Conservation (phyloP, 208 protist species). For the Herpetomonas tarakana region DNA sequence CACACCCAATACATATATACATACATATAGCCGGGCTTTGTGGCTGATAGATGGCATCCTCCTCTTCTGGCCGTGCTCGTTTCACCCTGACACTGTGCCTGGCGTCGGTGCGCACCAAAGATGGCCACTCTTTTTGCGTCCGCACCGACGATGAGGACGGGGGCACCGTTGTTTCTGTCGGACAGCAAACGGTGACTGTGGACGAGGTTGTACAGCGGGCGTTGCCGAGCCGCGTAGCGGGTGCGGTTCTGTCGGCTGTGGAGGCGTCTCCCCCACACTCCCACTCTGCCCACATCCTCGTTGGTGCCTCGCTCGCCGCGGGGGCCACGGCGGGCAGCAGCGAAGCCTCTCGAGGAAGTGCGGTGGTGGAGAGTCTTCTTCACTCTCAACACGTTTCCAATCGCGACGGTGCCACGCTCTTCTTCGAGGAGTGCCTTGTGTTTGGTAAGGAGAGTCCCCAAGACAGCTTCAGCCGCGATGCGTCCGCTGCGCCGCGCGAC, state of each 20-base stretch:
- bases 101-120: constrained; percentile 20
- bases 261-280: constrained; percentile 25
- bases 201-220: constrained; percentile 39
- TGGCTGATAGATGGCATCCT: no score
- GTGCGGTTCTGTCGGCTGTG: constrained; percentile 26
- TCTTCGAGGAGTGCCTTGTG: constrained; percentile 50
- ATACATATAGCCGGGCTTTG: no score
- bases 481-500: constrained; percentile 14
- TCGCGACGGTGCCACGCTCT: constrained; percentile 8
- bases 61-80: no score
- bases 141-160: constrained; percentile 1
- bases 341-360: not conserved
- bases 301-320: constrained; percentile 8
- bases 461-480: no score
- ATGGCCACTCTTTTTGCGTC: constrained; percentile 17
- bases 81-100: constrained; percentile 50
- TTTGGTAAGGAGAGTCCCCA: constrained; percentile 62
- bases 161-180: constrained; percentile 22
- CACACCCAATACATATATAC: no score
- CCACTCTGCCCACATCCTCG: constrained; percentile 33
- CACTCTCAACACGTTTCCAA: not conserved
- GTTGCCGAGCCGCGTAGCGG: constrained; percentile 38
- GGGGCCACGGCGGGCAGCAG: not conserved
- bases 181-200: constrained; percentile 13
- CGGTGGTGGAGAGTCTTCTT: not conserved